A percentile compares a stretch with the other conserved stretches of the same genome.
Evolutionary conservation across 2,329 filamentous ascomycete genomes (phyloP).

Genomic region (Beauveria australis): DNA sequence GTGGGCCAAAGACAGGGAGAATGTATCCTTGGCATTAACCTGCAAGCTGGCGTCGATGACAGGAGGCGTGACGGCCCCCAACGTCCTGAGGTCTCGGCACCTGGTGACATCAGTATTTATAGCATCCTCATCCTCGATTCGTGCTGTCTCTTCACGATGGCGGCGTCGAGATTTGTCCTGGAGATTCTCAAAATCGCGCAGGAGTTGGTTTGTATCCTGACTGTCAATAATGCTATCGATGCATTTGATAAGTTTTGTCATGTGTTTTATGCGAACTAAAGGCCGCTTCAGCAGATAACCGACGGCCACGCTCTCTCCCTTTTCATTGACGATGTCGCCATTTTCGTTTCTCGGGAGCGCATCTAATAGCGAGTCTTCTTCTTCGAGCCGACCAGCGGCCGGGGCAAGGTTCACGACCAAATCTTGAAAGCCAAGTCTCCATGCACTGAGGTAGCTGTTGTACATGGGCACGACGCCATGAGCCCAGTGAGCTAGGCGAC

Average conservation of each 20-base stretch:
- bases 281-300: conserved; percentile 87
- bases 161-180: conserved; percentile 67
- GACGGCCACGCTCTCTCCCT: conserved; percentile 88
- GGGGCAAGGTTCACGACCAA: conserved; percentile 88
- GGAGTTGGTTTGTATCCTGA: conserved; percentile 33
- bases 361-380: conserved; percentile 51
- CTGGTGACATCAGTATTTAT: conserved; percentile 73
- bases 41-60: conserved; percentile 68
- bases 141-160: conserved; percentile 58
- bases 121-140: conserved; percentile 76
- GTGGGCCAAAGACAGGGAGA: conserved; percentile 76
- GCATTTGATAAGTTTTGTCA: conserved; percentile 73
- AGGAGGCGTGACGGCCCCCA: conserved; percentile 63
- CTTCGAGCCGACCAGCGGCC: conserved; percentile 42
- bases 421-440: conserved; percentile 90
- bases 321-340: conserved; percentile 59
- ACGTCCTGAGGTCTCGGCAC: conserved; percentile 67
- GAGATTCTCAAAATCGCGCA: conserved; percentile 56
- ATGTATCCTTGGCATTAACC: conserved; percentile 84
- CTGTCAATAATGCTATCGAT: conserved; percentile 48
- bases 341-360: conserved; percentile 54
- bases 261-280: conserved; percentile 77
- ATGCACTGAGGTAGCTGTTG: conserved; percentile 74
- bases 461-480: conserved; percentile 72
- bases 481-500: conserved; percentile 72